Base-by-base conservation (phyloP, 305 asterid genomes). In the Rubia balearica region DNA sequence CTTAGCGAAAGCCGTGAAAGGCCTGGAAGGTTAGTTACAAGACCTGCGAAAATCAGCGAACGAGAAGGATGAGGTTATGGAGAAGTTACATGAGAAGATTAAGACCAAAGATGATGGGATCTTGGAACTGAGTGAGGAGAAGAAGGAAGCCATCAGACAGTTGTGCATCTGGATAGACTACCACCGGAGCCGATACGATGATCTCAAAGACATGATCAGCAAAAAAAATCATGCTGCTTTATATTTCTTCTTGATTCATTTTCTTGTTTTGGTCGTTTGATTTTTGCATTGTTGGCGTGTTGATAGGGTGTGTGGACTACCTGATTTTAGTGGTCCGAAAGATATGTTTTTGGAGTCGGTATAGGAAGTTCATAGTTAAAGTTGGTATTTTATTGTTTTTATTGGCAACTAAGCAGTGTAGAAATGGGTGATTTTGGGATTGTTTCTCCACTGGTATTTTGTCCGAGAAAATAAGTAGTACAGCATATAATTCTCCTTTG, bases 81-180 rank as follows among this genome's bases (percentile, higher is more conserved):
- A 53, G 57, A 74, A 78, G 38, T 67, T 73, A 38, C 71, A 79
- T 33, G 42, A 22, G 67, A 72, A 69, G 80, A 80, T 84, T 80
- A 84, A 76, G 71, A 83, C 74, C 51, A 81, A 75, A 73, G 87
- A 83, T 19, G 73, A 76, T 49, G 84, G 81, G 75, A 40, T 83
- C 19, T 69, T 73, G 70, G 79, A 79, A 49, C 77, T 83, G 8
- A 71, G 84, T 49, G 89, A 84, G 82, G 96, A 89, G 87, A 93
- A 93, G 78, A 74, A 85, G 65, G 97, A 93, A 75, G 98, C 90
- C 13, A 93, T 93, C 77, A 84, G 82, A 74, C 96, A 93, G 76
- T 49, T 93, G 77, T 87, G 95, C 77, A 74, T 86, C 1, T 77
- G 82, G 88, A 88, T 89, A 17, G 98, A 93, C 57, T 89, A 93